Evolutionary conservation across 1,284 basidiomycete species (phyloP), one percentile per base, ranked within the genome.

Genomic region (Ganoderma lucidum): DNA sequence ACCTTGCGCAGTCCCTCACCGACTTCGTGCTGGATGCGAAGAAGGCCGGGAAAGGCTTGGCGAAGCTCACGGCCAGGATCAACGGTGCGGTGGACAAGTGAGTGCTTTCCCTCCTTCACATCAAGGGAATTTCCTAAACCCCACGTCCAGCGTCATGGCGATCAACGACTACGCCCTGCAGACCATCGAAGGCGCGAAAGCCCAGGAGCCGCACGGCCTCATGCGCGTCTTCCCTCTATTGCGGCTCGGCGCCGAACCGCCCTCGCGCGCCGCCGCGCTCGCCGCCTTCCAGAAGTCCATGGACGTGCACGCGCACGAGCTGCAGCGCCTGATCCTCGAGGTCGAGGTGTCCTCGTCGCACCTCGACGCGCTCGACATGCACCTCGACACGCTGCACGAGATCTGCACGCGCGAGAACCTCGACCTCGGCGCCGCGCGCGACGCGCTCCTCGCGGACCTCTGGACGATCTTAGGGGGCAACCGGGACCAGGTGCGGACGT

Each of bases 391-490:
- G 0, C 75, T 93, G 15, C 83, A 92, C 72, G 88, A 88, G 48
- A 77, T 90, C 66, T 80, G 90, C 71, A 74, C 82, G 17, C 87
- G 87, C 37, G 92, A 93, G 76, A 84, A 90, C 72, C 75, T 76
- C 3, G 75, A 82, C 44, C 76, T 90, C 19, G 78, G 82, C 1
- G 72, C 76, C 0, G 87, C 81, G 64, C 84, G 83, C 67, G 81
- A 83, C 0, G 83, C 90, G 63, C 78, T 93, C 12, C 86, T 93
- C 41, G 84, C 86, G 1, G 79, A 87, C 48, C 82, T 94, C 6
- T 94, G 92, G 92, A 90, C 90, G 6, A 82, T 72, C 55, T 78
- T 93, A 1, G 92, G 91, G 0, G 87, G 88, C 1, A 92, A 93
- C 76, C 80, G 77, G 62, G 80, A 77, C 23, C 75, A 78, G 62